Base-by-base conservation (phyloP, 306 rosid species). In the Hippophae rhamnoides region DNA sequence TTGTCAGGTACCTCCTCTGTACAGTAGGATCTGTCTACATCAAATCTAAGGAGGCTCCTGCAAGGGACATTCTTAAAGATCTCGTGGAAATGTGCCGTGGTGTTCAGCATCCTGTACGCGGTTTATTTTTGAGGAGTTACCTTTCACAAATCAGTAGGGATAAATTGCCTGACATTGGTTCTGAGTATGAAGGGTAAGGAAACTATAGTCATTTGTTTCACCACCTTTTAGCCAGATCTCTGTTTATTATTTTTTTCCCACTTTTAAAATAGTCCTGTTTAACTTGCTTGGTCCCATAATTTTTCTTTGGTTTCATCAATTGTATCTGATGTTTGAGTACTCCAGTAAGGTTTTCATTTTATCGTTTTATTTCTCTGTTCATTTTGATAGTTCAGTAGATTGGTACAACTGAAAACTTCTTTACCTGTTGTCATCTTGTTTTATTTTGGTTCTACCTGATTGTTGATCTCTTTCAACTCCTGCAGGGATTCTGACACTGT, bases 121-220 rank as follows among this genome's bases (percentile, higher is more conserved):
- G 86, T 56, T 74, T 81, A 12, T 81, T 81, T 60, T 77, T 81
- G 52, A 77, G 86, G 73, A 81, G 86, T 62, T 81, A 81, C 69
- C 86, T 81, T 72, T 77, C 86, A 58, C 86, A 81, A 77, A 80
- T 81, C 63, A 81, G 86, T 56, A 68, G 78, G 86, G 83, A 81
- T 56, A 81, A 81, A 49, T 69, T 81, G 53, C 86, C 86, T 58
- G 86, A 81, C 43, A 74, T 81, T 57, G 86, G 86, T 43, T 81
- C 86, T 6, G 86, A 81, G 58, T 81, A 81, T 62, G 83, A 81
- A 77, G 86, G 86, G 86, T 81, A 66, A 71, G 83, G 53, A 64
- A 53, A 58, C 23, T 58, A 12, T 27, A 13, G 58, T 63, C 45
- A 2, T 47, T 13, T 49, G 6, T 58, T 65, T 53, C 54, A 53